Base-by-base conservation (phyloP, 306 rosid genomes). In the Styphnolobium japonicum region DNA sequence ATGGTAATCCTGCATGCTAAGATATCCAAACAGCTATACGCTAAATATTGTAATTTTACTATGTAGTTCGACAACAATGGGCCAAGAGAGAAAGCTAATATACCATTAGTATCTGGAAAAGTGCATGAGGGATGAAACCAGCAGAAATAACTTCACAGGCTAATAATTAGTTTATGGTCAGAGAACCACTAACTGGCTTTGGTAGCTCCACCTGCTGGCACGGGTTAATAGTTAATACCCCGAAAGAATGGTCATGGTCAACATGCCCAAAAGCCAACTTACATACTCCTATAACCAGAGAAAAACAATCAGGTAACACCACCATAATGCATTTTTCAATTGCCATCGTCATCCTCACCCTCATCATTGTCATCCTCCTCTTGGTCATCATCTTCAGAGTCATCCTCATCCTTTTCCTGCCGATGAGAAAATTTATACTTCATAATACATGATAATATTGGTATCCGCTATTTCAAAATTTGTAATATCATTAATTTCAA, bases 321-420 rank as follows among this genome's bases (percentile, higher is more conserved):
- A 61, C n/a, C 40, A 27, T 16, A 77, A 64, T 21, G 49, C 25
- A 61, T 10, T 70, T 69, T 84, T 90, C 87, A 93, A 81, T 85
- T 81, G 78, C 77, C 87, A 12, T 86, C 90, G 0, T 82, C 90
- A 42, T 88, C 90, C 6, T 80, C 92, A 0, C 79, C 90, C 4
- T 78, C 94, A 0, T 85, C 90, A n/a, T n/a, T n/a, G 0, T 89
- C 88, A 0, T 88, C 88, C 0, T 86, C 91, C 2, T 92, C 97
- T 34, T 90, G 86, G 10, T 89, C 92, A 15, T 92, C 93, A 4
- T 92, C 96, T 22, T 91, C 97, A 5, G 92, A 85, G 60, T 87
- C 94, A 0, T 84, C 90, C 18, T 84, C 93, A 23, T 87, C 89
- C 80, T 89, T 88, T 69, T 82, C 93, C 97, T 93, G 89, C 71